phyloP scores from a whole-genome alignment of 2,329 filamentous ascomycete species.

The Verruconis gallopava region DNA sequence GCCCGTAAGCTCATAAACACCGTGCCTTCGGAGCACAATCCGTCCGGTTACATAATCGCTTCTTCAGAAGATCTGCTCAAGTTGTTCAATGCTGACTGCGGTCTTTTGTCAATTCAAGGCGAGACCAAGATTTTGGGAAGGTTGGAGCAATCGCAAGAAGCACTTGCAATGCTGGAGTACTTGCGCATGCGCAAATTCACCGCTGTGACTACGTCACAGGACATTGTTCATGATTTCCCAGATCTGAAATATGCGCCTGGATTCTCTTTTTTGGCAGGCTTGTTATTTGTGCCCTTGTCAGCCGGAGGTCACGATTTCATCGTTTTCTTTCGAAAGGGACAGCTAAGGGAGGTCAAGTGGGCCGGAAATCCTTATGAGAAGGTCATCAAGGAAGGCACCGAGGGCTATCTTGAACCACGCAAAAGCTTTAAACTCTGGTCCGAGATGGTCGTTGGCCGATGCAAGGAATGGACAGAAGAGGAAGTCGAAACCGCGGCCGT shows the following conservation, averaged over 20 bases:
- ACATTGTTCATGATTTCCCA: constrained; percentile 63
- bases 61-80: constrained; percentile 75
- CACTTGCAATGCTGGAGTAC: constrained; percentile 74
- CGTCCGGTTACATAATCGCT: constrained; percentile 79
- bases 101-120: constrained; percentile 69
- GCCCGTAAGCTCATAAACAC: constrained; percentile 83
- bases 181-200: constrained; percentile 61
- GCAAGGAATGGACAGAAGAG: constrained; percentile 77
- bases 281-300: constrained; percentile 72
- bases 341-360: constrained; percentile 68
- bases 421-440: constrained; percentile 71
- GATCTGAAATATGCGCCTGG: constrained; percentile 70
- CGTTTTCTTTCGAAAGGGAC: constrained; percentile 73
- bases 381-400: constrained; percentile 55
- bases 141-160: constrained; percentile 65
- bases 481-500: constrained; percentile 83
- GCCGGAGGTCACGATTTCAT: constrained; percentile 71
- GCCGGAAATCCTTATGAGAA: constrained; percentile 81
- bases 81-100: constrained; percentile 79
- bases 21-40: constrained; percentile 65
- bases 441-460: constrained; percentile 69
- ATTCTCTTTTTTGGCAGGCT: constrained; percentile 62
- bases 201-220: constrained; percentile 65
- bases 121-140: constrained; percentile 77
- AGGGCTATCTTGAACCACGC: constrained; percentile 62